Evolutionary conservation across 2,329 filamentous ascomycete species (phyloP), one percentile per base, ranked within the genome.

Genomic region (Penicillium sp.): DNA sequence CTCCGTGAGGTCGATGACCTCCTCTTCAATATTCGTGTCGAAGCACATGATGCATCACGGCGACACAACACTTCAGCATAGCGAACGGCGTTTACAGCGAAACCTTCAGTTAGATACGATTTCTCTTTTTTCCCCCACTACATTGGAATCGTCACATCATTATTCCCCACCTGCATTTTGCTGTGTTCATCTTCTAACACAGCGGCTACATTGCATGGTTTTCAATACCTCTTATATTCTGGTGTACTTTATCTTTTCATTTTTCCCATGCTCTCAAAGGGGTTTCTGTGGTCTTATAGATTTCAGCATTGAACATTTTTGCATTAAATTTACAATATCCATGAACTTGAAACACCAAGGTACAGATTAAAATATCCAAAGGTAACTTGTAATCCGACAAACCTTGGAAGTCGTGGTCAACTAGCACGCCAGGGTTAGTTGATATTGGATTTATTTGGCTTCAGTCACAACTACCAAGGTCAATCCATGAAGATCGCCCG

Each of bases 1-100:
- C 83, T 91, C 49, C 81, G 86, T 55, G 81, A 87, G 67, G 80
- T 94, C 60, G 90, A 94, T 66, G 88, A 92, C 67, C 76, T 90
- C 63, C 79, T 94, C 67, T 90, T 92, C 77, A 88, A 93, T 69
- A 84, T 93, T 60, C 87, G 89, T 70, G 81, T 83, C 58, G 85
- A 88, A 69, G 80, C 92, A 48, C 89, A 88, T 69, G 84, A 87
- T 52, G 90, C 89, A 14, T 86, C 86, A 64, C 78, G 78, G 64
- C 80, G 88, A 57, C 61, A 71, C 56, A 62, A 53, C 53, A 29
- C 48, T 61, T 59, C 58, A 63, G 69, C 70, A 72, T 72, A 72
- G 70, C 70, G 70, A 53, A 66, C 58, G 70, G 70, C 64, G 69
- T 71, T 70, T 56, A 50, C n/a, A 42, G 41, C 48, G 52, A 52